These are phyloP conservation scores for Naumovozyma dairenensis DNA, from an alignment of 805 yeast species.

Conservation along the genomic window DNA sequence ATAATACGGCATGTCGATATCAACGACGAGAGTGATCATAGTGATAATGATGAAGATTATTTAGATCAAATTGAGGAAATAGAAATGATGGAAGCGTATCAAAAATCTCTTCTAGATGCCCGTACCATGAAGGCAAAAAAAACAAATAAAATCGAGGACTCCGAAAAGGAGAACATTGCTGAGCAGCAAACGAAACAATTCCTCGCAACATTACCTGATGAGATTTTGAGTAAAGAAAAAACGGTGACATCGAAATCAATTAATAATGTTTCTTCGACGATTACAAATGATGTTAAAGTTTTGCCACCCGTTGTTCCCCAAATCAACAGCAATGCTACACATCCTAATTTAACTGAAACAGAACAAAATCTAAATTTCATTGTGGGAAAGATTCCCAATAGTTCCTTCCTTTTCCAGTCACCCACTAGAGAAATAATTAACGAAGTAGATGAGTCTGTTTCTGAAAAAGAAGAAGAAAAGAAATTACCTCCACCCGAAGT, in stretches of 20 bases:
- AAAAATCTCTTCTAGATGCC: conserved; percentile 3
- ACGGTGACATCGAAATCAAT: not conserved
- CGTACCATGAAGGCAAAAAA: not conserved
- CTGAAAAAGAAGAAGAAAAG: conserved; percentile 4
- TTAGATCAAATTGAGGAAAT: conserved; percentile 25
- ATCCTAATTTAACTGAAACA: conserved; percentile 6
- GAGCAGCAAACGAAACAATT: no score
- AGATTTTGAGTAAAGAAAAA: not conserved
- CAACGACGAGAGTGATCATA: conserved; percentile 10
- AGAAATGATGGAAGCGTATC: conserved; percentile 33
- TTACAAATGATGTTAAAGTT: not conserved
- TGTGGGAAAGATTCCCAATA: conserved; percentile 13
- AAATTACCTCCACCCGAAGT: conserved; percentile 11
- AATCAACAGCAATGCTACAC: no score
- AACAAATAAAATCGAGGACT: not conserved
- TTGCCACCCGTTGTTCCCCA: no score
- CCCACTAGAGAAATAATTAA: conserved; percentile 2
- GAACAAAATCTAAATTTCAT: conserved; percentile 19
- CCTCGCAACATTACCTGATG: not conserved
- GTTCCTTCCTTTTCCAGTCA: conserved; percentile 16
- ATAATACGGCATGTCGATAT: conserved; percentile 7
- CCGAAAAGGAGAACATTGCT: not conserved
- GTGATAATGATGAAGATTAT: conserved; percentile 17
- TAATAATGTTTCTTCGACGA: not conserved
- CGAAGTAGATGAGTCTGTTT: conserved; percentile 3